Conservation (phyloP, 495 filamentous ascomycete genomes). For the Penicillium ochrochloron region DNA sequence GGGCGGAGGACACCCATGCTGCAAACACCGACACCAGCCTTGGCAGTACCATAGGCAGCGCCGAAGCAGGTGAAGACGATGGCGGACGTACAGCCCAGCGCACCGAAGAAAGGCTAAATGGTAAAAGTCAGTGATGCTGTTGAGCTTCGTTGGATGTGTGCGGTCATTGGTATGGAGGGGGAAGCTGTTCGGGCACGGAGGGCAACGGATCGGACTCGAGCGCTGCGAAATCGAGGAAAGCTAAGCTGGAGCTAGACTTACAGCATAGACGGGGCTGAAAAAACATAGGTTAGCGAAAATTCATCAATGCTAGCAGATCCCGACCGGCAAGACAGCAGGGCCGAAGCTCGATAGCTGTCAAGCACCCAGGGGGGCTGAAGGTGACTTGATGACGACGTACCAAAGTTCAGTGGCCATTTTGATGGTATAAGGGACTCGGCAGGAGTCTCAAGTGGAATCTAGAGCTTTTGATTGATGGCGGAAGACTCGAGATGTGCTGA, state of each 20-base stretch:
- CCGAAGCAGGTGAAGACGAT: conserved; percentile 99
- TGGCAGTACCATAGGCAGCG: conserved; percentile 97
- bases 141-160: conserved; percentile 6
- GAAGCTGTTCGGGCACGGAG: conserved; percentile 25
- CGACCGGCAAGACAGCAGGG: conserved; percentile 24
- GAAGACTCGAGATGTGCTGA: conserved; percentile 28
- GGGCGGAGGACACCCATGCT: conserved; percentile 97
- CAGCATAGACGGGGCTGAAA: conserved; percentile 94
- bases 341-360: conserved; percentile 33
- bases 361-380: conserved; percentile 40
- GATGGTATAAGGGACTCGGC: conserved; percentile 27
- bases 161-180: conserved; percentile 20
- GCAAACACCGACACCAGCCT: conserved; percentile 98
- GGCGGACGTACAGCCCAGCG: conserved; percentile 97
- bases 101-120: conserved; percentile 94
- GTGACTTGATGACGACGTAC: conserved; percentile 53
- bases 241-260: conserved; percentile 73
- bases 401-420: conserved; percentile 70
- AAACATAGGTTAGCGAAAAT: conserved; percentile 45
- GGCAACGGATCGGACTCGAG: conserved; percentile 15
- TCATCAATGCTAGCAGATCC: conserved; percentile 21
- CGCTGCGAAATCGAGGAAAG: conserved; percentile 10
- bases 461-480: conserved; percentile 27
- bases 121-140: conserved; percentile 32
- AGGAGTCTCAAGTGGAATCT: conserved; percentile 20